These are phyloP conservation scores for Arctostaphylos glauca DNA, from an alignment of 148 eudicot genomes.

Conservation along the genomic window DNA sequence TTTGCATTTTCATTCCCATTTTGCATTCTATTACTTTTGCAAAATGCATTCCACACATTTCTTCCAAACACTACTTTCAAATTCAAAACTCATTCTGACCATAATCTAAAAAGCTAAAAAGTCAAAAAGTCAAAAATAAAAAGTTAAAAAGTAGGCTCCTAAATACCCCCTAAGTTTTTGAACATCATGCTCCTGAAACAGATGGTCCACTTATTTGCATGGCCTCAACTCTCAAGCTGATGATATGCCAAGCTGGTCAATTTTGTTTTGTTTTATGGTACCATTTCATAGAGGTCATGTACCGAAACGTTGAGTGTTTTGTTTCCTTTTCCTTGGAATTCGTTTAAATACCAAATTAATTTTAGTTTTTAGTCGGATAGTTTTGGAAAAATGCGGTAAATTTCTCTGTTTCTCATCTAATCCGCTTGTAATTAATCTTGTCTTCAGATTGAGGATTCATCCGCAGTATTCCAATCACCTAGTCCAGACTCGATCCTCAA, in stretches of 20 bases:
- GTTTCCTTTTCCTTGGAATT: background rate
- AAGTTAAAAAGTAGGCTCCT: too few species aligned
- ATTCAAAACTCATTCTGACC: too few species aligned
- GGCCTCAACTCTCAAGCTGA: background rate
- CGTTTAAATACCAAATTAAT: background rate
- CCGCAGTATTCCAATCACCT: slow-evolving; percentile 19
- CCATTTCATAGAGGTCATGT: background rate
- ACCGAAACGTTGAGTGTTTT: background rate
- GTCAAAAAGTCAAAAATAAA: too few species aligned
- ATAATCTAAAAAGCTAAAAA: too few species aligned
- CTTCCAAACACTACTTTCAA: too few species aligned
- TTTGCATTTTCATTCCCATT: too few species aligned
- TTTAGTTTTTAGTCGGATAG: background rate
- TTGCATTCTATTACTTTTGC: too few species aligned
- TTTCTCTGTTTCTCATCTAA: slow-evolving; percentile 10
- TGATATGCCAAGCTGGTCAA: background rate
- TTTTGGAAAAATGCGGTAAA: background rate
- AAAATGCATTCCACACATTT: too few species aligned
- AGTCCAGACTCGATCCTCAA: slow-evolving; percentile 46
- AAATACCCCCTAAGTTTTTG: too few species aligned
- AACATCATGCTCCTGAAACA: background rate
- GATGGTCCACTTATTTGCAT: too few species aligned
- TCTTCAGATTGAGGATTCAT: slow-evolving; percentile 17
- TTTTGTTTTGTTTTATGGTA: background rate
- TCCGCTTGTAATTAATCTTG: background rate